A percentile compares a stretch with the other conserved stretches of the same genome.
Evolutionary conservation across 2,329 filamentous ascomycete genomes (phyloP).

Genomic region (Sphaceloma murrayae): DNA sequence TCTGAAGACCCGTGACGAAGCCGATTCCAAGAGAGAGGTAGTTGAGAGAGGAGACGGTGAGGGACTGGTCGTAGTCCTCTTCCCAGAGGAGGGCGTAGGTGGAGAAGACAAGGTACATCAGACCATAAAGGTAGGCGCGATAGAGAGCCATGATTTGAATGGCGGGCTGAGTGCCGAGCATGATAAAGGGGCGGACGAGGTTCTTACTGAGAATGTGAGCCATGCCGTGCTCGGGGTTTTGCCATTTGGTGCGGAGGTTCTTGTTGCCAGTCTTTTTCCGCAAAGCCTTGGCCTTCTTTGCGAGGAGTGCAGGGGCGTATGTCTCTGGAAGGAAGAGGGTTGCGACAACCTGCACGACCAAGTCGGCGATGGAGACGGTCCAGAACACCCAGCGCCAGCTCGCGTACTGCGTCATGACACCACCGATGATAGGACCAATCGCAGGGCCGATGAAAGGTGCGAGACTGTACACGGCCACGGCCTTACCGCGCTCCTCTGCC

Average conservation of each 20-base stretch:
- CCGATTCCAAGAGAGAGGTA: conserved; percentile 42
- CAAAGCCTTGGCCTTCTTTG: conserved; percentile 45
- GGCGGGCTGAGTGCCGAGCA: conserved; percentile 24
- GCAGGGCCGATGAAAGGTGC: conserved; percentile 25
- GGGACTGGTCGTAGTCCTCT: conserved; percentile 22
- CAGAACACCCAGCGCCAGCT: conserved; percentile 79
- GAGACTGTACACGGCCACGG: conserved; percentile 26
- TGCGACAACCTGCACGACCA: conserved; percentile 60
- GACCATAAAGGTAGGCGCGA: conserved; percentile 22
- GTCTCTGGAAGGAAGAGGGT: conserved; percentile 55
- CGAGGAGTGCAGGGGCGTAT: conserved; percentile 53
- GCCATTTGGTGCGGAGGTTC: conserved; percentile 22
- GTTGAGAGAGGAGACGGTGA: conserved; percentile 22
- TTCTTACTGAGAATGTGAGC: conserved; percentile 22
- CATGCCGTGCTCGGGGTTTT: conserved; percentile 22
- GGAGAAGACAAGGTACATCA: conserved; percentile 24
- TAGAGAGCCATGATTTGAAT: conserved; percentile 23
- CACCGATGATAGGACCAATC: conserved; percentile 27
- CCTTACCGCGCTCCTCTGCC: conserved; percentile 26
- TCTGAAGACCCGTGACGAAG: conserved; percentile 41
- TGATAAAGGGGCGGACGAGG: conserved; percentile 23
- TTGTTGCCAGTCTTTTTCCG: conserved; percentile 30
- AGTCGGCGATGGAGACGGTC: conserved; percentile 68
- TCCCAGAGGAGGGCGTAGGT: conserved; percentile 23
- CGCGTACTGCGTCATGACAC: conserved; percentile 50